Conservation (phyloP, 2,329 filamentous ascomycete genomes). For the Xylaria sp. region DNA sequence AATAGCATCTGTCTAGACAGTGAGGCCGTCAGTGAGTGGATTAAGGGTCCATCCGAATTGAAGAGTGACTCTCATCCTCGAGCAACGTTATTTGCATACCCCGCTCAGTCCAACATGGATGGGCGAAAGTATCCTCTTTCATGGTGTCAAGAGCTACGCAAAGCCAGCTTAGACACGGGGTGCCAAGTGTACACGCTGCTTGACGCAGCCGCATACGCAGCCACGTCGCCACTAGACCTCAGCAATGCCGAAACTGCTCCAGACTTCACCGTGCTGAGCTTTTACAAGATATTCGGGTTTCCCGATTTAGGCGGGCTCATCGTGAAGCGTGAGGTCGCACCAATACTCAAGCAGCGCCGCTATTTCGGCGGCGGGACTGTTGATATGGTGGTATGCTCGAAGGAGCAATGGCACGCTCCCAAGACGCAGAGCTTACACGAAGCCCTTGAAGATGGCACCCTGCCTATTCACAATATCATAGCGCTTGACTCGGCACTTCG, state of each 20-base stretch:
- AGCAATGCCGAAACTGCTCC: slow-evolving; percentile 65
- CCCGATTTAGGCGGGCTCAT: slow-evolving; percentile 88
- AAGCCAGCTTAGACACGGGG: slow-evolving; percentile 32
- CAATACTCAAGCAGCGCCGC: slow-evolving; percentile 67
- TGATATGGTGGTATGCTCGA: slow-evolving; percentile 81
- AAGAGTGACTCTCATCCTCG: slow-evolving; percentile 31
- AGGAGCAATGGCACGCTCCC: slow-evolving; percentile 80
- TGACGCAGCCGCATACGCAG: slow-evolving; percentile 81
- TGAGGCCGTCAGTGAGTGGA: slow-evolving; percentile 68
- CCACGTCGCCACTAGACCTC: slow-evolving; percentile 78
- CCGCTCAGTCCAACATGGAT: slow-evolving; percentile 93
- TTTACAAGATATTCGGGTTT: slow-evolving; percentile 99
- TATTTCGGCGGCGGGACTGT: slow-evolving; percentile 97
- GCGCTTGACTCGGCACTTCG: slow-evolving; percentile 78
- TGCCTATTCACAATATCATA: slow-evolving; percentile 89
- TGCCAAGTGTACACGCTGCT: slow-evolving; percentile 68
- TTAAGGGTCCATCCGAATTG: slow-evolving; percentile 48
- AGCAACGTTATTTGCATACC: slow-evolving; percentile 73
- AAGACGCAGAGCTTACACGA: slow-evolving; percentile 78
- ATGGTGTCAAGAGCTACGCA: slow-evolving; percentile 65
- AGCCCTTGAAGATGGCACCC: slow-evolving; percentile 85
- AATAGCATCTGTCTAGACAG: slow-evolving; percentile 71
- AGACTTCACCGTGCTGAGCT: slow-evolving; percentile 85
- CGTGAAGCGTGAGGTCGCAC: slow-evolving; percentile 72
- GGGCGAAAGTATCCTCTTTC: slow-evolving; percentile 74